These are phyloP conservation scores for Priceomyces fermenticarens DNA, from an alignment of 805 yeast genomes.

Conservation along the genomic window DNA sequence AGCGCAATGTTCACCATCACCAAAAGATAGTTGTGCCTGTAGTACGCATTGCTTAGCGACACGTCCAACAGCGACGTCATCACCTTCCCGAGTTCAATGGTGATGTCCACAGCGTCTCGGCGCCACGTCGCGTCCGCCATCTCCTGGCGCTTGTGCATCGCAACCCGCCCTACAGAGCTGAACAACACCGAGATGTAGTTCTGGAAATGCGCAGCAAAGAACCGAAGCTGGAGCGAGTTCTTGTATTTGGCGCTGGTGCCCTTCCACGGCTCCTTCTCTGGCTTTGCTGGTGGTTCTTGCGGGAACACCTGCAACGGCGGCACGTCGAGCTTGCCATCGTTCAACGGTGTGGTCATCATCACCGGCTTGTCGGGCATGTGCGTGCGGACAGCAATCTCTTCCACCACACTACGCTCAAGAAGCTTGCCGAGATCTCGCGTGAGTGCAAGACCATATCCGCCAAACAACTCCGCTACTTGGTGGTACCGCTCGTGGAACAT, in stretches of 20 bases:
- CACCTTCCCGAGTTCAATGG: conserved; percentile 27
- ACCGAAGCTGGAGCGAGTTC: conserved; percentile 56
- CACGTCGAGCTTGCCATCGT: conserved; percentile 22
- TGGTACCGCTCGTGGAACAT: conserved; percentile 45
- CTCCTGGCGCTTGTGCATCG: conserved; percentile 50
- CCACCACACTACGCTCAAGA: conserved; percentile 51
- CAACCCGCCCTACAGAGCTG: conserved; percentile 41
- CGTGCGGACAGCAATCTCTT: conserved; percentile 53
- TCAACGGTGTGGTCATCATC: conserved; percentile 39
- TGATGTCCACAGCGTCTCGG: conserved; percentile 39
- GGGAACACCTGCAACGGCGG: conserved; percentile 44
- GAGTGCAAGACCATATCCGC: conserved; percentile 38
- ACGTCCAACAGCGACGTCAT: conserved; percentile 23
- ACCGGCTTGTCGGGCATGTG: conserved; percentile 47
- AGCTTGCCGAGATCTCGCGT: conserved; percentile 42
- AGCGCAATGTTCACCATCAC: conserved; percentile 35
- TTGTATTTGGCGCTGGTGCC: conserved; percentile 59
- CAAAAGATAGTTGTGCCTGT: conserved; percentile 26
- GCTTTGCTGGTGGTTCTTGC: conserved; percentile 34
- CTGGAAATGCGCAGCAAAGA: conserved; percentile 48
- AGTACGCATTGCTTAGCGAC: conserved; percentile 13
- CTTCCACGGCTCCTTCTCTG: conserved; percentile 25
- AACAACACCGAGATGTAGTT: conserved; percentile 40
- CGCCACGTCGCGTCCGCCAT: conserved; percentile 27
- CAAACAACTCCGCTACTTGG: conserved; percentile 40